Evolutionary conservation across 2,329 filamentous ascomycete genomes (phyloP).

Genomic region (Fusarium marasasianum): DNA sequence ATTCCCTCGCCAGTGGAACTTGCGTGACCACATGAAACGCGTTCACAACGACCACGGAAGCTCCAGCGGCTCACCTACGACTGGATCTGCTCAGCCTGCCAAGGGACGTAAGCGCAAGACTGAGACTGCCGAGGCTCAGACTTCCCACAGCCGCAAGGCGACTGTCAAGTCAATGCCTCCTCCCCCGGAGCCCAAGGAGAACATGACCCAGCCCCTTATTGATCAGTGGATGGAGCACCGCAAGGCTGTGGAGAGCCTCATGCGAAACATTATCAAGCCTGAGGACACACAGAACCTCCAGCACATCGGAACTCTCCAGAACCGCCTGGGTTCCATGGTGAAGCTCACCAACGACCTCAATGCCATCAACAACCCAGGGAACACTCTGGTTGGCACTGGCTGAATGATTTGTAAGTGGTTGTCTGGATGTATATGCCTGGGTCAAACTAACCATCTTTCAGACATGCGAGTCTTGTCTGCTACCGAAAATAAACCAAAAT

Average conservation of each 20-base stretch:
- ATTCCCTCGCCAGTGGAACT: slow-evolving; percentile 95
- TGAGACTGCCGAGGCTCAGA: slow-evolving; percentile 55
- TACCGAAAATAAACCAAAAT: slow-evolving; percentile 33
- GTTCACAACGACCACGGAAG: slow-evolving; percentile 76
- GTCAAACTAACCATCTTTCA: slow-evolving; percentile 17
- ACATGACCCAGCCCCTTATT: slow-evolving; percentile 53
- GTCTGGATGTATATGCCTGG: background rate
- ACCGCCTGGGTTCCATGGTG: slow-evolving; percentile 61
- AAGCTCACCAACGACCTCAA: slow-evolving; percentile 55
- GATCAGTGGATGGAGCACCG: slow-evolving; percentile 71
- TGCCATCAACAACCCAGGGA: slow-evolving; percentile 36
- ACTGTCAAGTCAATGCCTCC: slow-evolving; percentile 53
- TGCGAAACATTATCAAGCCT: slow-evolving; percentile 60
- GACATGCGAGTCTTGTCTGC: slow-evolving; percentile 38
- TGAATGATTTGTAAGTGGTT: slow-evolving; percentile 42
- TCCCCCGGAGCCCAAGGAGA: slow-evolving; percentile 46
- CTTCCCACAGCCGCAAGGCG: slow-evolving; percentile 59
- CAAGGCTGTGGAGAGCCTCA: slow-evolving; percentile 68
- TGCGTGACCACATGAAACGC: slow-evolving; percentile 96
- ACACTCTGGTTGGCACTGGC: slow-evolving; percentile 44
- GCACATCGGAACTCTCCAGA: slow-evolving; percentile 62
- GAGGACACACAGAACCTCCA: slow-evolving; percentile 63
- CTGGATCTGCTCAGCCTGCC: slow-evolving; percentile 45
- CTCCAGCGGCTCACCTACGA: slow-evolving; percentile 53
- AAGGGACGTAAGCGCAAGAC: slow-evolving; percentile 69